These are phyloP conservation scores for Apiospora malaysiana DNA, from an alignment of 2,329 filamentous ascomycete genomes.

Conservation along the genomic window DNA sequence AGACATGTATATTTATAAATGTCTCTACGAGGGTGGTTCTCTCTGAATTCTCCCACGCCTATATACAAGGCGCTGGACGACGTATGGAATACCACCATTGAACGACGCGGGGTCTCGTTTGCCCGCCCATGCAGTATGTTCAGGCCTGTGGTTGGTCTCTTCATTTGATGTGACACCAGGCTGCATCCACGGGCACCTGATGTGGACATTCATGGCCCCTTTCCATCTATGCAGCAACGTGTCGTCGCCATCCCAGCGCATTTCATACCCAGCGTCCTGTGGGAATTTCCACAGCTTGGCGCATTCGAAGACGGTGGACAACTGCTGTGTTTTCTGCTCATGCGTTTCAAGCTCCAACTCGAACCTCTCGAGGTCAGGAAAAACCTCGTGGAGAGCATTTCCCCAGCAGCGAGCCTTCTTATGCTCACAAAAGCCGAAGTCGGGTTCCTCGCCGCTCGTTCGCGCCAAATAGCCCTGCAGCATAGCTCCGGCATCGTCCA, in stretches of 20 bases:
- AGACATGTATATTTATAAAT: not conserved
- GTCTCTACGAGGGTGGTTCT: not conserved
- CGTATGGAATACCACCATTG: not conserved
- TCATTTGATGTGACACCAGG: not conserved
- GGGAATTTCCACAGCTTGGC: slow-evolving; percentile 38
- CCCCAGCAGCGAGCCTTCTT: slow-evolving; percentile 36
- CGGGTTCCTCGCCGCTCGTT: slow-evolving; percentile 30
- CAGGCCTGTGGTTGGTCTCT: not conserved
- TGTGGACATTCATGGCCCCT: not conserved
- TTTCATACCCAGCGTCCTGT: slow-evolving; percentile 28
- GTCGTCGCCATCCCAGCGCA: slow-evolving; percentile 33
- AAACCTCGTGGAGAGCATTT: slow-evolving; percentile 32
- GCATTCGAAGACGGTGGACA: slow-evolving; percentile 33
- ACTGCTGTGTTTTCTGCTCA: slow-evolving; percentile 31
- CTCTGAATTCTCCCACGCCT: not conserved
- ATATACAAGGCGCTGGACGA: not conserved
- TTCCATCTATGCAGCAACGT: slow-evolving; percentile 20
- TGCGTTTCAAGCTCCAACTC: slow-evolving; percentile 36
- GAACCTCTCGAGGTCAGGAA: slow-evolving; percentile 34
- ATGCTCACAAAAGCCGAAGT: slow-evolving; percentile 34
- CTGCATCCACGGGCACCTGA: slow-evolving; percentile 3
- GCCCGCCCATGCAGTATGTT: not conserved
- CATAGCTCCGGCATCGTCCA: slow-evolving; percentile 31
- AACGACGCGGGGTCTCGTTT: not conserved
- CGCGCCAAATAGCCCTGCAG: slow-evolving; percentile 33